A percentile compares a stretch with the other conserved stretches of the same genome.
Evolutionary conservation across 108 stramenopile species (phyloP).

Genomic region (Cylindrotheca closterium): DNA sequence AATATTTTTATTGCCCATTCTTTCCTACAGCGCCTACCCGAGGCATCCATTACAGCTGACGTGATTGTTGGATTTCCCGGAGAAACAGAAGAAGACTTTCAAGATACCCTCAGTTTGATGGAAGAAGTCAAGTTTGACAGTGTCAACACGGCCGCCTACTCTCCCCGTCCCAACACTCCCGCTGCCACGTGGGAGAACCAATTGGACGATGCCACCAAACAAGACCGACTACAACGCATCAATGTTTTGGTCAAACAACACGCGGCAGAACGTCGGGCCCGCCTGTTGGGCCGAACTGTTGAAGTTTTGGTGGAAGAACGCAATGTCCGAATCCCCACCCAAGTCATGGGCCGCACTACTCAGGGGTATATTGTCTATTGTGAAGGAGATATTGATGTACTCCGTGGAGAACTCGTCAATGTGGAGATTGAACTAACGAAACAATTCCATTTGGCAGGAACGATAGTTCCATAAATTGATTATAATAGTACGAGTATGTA

Average conservation of each 20-base stretch:
- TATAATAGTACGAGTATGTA: neutral
- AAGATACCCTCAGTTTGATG: slow-evolving; percentile 91
- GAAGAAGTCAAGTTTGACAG: slow-evolving; percentile 83
- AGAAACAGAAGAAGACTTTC: slow-evolving; percentile 95
- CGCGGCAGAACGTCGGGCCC: slow-evolving; percentile 86
- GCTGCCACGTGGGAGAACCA: slow-evolving; percentile 87
- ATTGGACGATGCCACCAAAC: slow-evolving; percentile 85
- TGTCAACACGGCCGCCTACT: slow-evolving; percentile 84
- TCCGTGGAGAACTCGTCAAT: slow-evolving; percentile 83
- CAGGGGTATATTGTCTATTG: slow-evolving; percentile 91
- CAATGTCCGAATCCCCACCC: slow-evolving; percentile 87
- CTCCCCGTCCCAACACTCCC: slow-evolving; percentile 84
- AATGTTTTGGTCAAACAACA: slow-evolving; percentile 84
- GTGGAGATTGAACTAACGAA: slow-evolving; percentile 74
- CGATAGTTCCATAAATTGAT: slow-evolving; percentile 21
- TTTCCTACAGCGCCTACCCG: slow-evolving; percentile 56
- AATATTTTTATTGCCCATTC: neutral
- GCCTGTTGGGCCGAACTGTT: slow-evolving; percentile 88
- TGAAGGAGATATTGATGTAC: slow-evolving; percentile 86
- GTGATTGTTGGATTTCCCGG: slow-evolving; percentile 96
- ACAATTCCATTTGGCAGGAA: slow-evolving; percentile 74
- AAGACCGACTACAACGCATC: slow-evolving; percentile 86
- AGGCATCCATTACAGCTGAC: slow-evolving; percentile 94
- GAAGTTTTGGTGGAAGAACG: slow-evolving; percentile 94
- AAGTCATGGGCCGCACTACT: slow-evolving; percentile 92